Base-by-base conservation (phyloP, 441 rosid genomes). In the Oxalis stricta region DNA sequence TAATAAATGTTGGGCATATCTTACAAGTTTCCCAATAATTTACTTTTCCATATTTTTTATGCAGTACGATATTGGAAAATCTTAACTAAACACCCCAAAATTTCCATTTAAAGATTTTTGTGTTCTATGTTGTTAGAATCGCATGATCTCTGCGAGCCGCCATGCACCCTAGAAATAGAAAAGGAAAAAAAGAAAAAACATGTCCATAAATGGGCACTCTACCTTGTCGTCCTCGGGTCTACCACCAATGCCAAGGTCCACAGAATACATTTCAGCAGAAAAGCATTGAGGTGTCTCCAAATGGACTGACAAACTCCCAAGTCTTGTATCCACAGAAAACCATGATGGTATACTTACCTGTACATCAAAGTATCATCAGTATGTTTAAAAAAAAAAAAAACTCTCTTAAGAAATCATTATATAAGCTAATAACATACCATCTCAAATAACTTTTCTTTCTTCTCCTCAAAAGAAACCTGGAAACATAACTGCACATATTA, bases 211-310 rank as follows among this genome's bases (percentile, higher is more conserved):
- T n/a, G n/a, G n/a, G n/a, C n/a, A n/a, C n/a, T 35, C 48, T 53
- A 93, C 99, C 96, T 93, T 93, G 60, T 93, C 99, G 63, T 93
- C 99, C 67, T 93, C 99, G 42, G 97, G 88, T 59, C 88, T 74
- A 66, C 95, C 99, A 48, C 77, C 59, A 46, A 93, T 85, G 67
- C 66, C 76, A 39, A 93, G 95, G 66, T 93, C 99, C 39, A 77
- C 84, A 24, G 96, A 80, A 71, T 93, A 93, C 96, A 93, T 84
- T 75, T 93, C 99, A 0, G 97, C 99, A 11, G 94, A 71, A 69
- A 93, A 93, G 78, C 99, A 93, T 54, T 93, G 99, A 5, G 97
- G 96, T 5, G 96, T 80, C 51, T 93, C 99, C 73, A 93, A 73
- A 76, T 93, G 97, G 50, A 88, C 44, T 31, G 97, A 88, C 73